Base-by-base conservation (phyloP, 2,329 filamentous ascomycete species). In the Leptographium wingfieldii region DNA sequence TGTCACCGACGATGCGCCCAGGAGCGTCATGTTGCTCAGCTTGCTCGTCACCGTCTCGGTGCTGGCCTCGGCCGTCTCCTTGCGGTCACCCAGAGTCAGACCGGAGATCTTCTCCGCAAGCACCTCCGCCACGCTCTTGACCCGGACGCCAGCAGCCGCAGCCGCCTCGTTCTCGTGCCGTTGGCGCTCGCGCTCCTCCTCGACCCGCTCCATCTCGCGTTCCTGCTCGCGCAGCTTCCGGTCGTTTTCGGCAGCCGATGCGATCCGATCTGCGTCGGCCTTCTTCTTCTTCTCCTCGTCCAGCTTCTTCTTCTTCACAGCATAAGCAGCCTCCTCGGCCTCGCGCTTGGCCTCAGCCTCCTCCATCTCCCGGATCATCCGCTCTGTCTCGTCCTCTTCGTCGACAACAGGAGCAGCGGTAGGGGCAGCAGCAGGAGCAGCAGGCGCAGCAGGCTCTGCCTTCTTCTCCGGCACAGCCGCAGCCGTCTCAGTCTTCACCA, bases 221-320 rank as follows among this genome's bases (percentile, higher is more conserved):
- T 90, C 87, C 63, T 85, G 81, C 71, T 91, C 87, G 25, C 81
- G 82, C 61, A 91, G 81, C 73, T 85, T 87, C 61, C 77, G 57
- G 60, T 67, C 66, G 58, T 66, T 66, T 25, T 64, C 63, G 1
- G 61, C 63, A 0, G 65, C 60, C 16, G 49, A 61, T 12, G 60
- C 60, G 3, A 38, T 16, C 16, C 65, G 64, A 3, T 64, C 58
- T n/a, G 58, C 57, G 7, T 66, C 65, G 3, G 48, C 61, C 54
- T 62, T 58, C 33, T 57, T 58, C 60, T 64, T 64, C 29, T 60
- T 60, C 43, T 61, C 61, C 29, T 46, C 64, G 11, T 52, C 63
- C 6, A 33, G 12, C 3, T 16, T 40, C 62, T 65, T 65, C 59
- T 63, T 65, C 58, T 65, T 61, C 11, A 55, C 56, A 1, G 58